phyloP scores from a whole-genome alignment of 305 asterid genomes.

The Solanum hybrid region DNA sequence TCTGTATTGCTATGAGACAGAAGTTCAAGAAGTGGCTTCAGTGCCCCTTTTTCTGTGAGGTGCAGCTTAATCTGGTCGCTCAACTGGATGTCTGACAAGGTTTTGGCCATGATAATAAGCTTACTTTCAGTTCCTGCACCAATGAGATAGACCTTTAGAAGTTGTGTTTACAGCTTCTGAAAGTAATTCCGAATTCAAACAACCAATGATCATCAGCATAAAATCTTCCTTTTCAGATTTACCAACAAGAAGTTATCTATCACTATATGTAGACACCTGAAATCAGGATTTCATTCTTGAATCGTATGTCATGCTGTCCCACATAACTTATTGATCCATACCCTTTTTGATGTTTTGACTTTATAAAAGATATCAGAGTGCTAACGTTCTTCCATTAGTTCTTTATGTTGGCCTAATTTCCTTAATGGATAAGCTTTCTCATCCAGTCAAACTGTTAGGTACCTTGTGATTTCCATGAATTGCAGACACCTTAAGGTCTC shows the following conservation, averaged over 20 bases:
- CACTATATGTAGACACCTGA: not conserved
- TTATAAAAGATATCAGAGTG: not conserved
- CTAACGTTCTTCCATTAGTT: not conserved
- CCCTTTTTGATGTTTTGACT: not conserved
- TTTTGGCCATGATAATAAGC: constrained; percentile 27
- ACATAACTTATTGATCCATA: not conserved
- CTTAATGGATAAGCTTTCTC: not conserved
- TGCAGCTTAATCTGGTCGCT: constrained; percentile 33
- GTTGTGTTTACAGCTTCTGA: not conserved
- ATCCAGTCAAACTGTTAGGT: not conserved
- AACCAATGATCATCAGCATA: not conserved
- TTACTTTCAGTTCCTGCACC: constrained; percentile 17
- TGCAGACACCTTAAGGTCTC: not conserved
- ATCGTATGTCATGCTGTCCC: not conserved
- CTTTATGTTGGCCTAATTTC: not conserved
- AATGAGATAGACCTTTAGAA: not conserved
- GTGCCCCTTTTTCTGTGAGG: constrained; percentile 27
- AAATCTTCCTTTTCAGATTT: not conserved
- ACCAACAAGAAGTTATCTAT: not conserved
- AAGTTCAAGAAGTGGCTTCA: constrained; percentile 36
- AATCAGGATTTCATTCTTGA: not conserved
- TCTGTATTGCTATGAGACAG: constrained; percentile 14
- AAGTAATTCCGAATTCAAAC: not conserved
- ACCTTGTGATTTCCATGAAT: not conserved
- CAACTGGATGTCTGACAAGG: constrained; percentile 33